These are phyloP conservation scores for Melaleuca alternifolia DNA, from an alignment of 345 rosid species.

Conservation along the genomic window DNA sequence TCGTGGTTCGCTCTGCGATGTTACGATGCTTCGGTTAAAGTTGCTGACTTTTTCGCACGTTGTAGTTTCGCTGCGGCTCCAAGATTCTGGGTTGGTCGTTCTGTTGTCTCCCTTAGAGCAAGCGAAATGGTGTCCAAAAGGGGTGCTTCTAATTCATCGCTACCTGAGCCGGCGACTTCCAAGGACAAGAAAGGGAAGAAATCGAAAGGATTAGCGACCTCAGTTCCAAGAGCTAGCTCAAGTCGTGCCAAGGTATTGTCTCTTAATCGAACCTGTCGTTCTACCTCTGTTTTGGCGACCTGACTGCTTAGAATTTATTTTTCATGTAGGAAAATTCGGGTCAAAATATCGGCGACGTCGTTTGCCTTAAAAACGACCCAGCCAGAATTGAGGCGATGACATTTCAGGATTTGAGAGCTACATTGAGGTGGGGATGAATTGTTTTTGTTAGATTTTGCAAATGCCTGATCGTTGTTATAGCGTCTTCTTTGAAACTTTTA, in stretches of 20 bases:
- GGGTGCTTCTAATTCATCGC: constrained; percentile 16
- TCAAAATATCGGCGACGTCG: constrained; percentile 10
- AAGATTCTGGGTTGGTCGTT: constrained; percentile 19
- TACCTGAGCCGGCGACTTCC: constrained; percentile 6
- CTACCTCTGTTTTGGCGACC: not conserved
- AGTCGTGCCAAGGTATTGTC: constrained; percentile 12
- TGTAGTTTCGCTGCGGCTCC: constrained; percentile 36
- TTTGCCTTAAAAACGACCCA: constrained; percentile 24
- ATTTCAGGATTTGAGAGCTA: constrained; percentile 54
- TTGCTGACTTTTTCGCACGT: constrained; percentile 5
- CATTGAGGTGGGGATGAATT: constrained; percentile 35
- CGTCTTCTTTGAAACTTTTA: not conserved
- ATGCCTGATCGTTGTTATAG: not conserved
- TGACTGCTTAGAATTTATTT: not conserved
- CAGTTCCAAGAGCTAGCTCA: constrained; percentile 6
- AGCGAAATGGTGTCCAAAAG: constrained; percentile 28
- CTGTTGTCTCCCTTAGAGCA: constrained; percentile 14
- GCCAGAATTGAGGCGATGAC: constrained; percentile 53
- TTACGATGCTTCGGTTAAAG: not conserved
- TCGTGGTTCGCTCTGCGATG: not conserved
- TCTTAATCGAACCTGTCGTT: not conserved
- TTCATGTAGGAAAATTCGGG: constrained; percentile 5
- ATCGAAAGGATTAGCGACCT: constrained; percentile 8
- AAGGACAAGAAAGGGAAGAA: constrained; percentile 27
- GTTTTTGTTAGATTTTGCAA: not conserved